phyloP scores from a whole-genome alignment of 2,329 filamentous ascomycete genomes.

The Elsinoe necatrix region DNA sequence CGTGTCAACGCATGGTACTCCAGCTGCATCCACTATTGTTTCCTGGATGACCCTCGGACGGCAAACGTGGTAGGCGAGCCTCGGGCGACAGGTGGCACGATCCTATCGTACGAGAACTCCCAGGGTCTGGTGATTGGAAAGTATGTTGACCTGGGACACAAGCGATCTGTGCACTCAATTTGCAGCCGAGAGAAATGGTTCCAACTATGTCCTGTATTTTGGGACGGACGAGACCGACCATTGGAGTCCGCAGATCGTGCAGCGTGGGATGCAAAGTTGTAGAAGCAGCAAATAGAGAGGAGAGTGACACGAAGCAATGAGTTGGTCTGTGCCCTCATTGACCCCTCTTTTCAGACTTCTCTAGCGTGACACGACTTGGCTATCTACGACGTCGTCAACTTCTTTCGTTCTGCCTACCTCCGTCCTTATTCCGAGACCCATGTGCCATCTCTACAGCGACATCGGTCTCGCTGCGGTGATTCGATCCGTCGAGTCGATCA shows the following conservation, averaged over 20 bases:
- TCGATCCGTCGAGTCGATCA: no score
- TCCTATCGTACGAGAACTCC: constrained; percentile 65
- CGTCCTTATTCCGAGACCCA: no score
- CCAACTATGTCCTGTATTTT: constrained; percentile 41
- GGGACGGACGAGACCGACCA: constrained; percentile 34
- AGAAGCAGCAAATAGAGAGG: neutral
- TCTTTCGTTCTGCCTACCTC: no score
- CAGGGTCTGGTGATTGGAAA: constrained; percentile 62
- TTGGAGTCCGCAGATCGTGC: constrained; percentile 22
- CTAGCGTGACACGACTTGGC: no score
- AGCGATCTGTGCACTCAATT: constrained; percentile 32
- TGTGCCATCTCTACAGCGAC: no score
- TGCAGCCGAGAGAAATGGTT: constrained; percentile 36
- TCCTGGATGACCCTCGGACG: constrained; percentile 51
- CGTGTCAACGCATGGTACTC: constrained; percentile 52
- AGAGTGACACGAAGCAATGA: no score
- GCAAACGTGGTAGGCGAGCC: constrained; percentile 57
- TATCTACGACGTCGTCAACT: no score
- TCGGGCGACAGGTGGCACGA: constrained; percentile 59
- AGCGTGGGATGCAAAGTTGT: constrained; percentile 22
- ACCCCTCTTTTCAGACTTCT: no score
- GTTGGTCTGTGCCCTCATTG: no score
- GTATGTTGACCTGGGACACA: constrained; percentile 34
- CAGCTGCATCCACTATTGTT: constrained; percentile 51
- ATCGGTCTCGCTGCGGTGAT: no score